A percentile compares a stretch with the other conserved stretches of the same genome.
These are phyloP conservation scores for Cyberlindnera sargentensis DNA, from an alignment of 805 yeast genomes.

Conservation along the genomic window DNA sequence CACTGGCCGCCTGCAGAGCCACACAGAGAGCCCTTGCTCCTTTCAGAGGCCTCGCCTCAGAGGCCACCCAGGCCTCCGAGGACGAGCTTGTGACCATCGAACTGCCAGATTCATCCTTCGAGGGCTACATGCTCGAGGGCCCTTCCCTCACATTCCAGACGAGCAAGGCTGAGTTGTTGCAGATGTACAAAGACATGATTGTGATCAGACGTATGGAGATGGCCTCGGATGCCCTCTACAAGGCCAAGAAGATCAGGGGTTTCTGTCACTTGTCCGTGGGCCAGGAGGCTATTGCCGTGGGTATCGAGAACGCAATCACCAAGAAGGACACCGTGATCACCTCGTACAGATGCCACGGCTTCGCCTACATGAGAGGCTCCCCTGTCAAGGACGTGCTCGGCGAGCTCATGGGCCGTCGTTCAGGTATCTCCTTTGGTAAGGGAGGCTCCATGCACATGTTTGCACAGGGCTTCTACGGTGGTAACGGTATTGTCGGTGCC, in stretches of 20 bases:
- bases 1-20: slow-evolving; percentile 6
- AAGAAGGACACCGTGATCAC: slow-evolving; percentile 86
- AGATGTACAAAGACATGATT: slow-evolving; percentile 96
- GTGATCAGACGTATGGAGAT: slow-evolving; percentile 95
- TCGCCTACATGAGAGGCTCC: slow-evolving; percentile 94
- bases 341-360: slow-evolving; percentile 98
- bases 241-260: slow-evolving; percentile 97
- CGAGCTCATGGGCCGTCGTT: slow-evolving; percentile 93
- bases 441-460: slow-evolving; percentile 99
- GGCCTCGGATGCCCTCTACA: slow-evolving; percentile 97
- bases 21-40: slow-evolving; percentile 8
- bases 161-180: slow-evolving; percentile 69
- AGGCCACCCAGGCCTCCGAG: slow-evolving; percentile 11
- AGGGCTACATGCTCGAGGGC: slow-evolving; percentile 70
- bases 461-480: slow-evolving; percentile 94
- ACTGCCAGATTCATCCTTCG: slow-evolving; percentile 77
- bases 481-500: slow-evolving; percentile 99
- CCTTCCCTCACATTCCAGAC: slow-evolving; percentile 74
- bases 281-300: slow-evolving; percentile 98
- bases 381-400: slow-evolving; percentile 85
- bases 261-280: slow-evolving; percentile 98
- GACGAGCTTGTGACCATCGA: slow-evolving; percentile 38
- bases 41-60: slow-evolving; percentile 22
- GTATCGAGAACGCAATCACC: slow-evolving; percentile 91
- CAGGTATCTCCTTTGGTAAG: slow-evolving; percentile 94